Base-by-base conservation (phyloP, 345 rosid species). In the Erysimum cheiranthoides region DNA sequence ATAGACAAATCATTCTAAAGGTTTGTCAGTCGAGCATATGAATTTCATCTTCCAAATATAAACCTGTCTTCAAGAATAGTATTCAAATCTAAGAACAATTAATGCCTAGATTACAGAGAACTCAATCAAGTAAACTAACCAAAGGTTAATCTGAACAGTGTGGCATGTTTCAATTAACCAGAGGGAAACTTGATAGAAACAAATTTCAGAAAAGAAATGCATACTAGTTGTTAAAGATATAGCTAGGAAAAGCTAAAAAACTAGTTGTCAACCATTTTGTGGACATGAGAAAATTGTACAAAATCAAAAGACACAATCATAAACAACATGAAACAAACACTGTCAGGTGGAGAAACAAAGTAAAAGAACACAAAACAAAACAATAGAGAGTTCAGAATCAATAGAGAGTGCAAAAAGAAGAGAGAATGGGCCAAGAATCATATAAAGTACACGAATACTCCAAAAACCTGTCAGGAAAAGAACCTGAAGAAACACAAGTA, bases 281-380 rank as follows among this genome's bases (percentile, higher is more conserved):
- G 34, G 61, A 40, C 42, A 73, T 27, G 12, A 61, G 3, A 68
- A 14, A 32, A 21, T 30, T 16, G 17, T 73, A 54, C 42, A 38
- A 38, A 72, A 61, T 8, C 45, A 18, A 43, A 64, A 64, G 47
- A 54, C 3, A 54, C 66, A 65, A 65, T 42, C 81, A 63, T 30
- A 76, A 60, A 82, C 61, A 54, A 16, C 66, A 53, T 66, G 79
- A 77, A 77, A 85, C 79, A 79, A 84, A 52, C 81, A 38, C 4
- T 59, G 73, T 32, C 70, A 72, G 71, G 51, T 66, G 71, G 52
- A 58, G 67, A 73, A 73, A 78, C 73, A 72, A 69, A 58, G 62
- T 47, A 73, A 68, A 43, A 65, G 40, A 79, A 61, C 27, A 25
- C 16, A 71, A 74, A 25, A 62, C 31, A 43, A 40, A 54, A 25